Percentiles rank a stretch among this genome's conserved stretches.
Evolutionary conservation across 129 eudicot genomes (phyloP).

Genomic region (Flaveria robusta): DNA sequence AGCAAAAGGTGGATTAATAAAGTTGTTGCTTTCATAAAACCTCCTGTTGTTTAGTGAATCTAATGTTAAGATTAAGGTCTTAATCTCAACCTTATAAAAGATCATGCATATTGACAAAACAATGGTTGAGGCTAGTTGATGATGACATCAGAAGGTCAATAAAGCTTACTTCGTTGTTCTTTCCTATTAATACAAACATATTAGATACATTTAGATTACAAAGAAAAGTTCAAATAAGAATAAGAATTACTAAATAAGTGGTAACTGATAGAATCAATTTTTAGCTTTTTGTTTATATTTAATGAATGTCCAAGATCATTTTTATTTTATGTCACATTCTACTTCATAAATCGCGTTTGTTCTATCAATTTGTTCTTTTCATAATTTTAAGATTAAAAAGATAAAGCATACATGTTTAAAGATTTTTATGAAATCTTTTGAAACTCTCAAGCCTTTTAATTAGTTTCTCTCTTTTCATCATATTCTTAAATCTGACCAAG

Average conservation of each 20-base stretch:
- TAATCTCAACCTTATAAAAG: constrained; percentile 25
- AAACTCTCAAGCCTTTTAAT: background rate
- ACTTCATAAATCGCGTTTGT: too few relatives aligned
- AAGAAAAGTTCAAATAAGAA: too few relatives aligned
- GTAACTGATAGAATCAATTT: background rate
- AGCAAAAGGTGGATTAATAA: constrained; percentile 26
- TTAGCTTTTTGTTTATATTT: too few relatives aligned
- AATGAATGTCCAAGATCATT: too few relatives aligned
- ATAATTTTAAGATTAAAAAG: too few relatives aligned
- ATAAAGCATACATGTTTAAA: background rate
- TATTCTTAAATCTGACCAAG: background rate
- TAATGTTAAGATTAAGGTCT: constrained; percentile 23
- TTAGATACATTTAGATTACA: background rate
- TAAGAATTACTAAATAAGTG: too few relatives aligned
- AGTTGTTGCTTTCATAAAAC: constrained; percentile 31
- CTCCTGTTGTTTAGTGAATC: constrained; percentile 27
- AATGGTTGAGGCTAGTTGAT: constrained; percentile 26
- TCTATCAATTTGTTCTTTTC: too few relatives aligned
- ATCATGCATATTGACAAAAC: constrained; percentile 22
- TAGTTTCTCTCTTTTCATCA: background rate
- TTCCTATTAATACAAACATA: background rate
- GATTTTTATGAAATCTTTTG: background rate
- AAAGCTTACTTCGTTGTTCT: background rate
- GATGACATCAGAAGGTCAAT: constrained; percentile 14
- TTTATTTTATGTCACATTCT: too few relatives aligned